Conservation (phyloP, 2,329 filamentous ascomycete genomes). For the Amesomyces nigricolor region DNA sequence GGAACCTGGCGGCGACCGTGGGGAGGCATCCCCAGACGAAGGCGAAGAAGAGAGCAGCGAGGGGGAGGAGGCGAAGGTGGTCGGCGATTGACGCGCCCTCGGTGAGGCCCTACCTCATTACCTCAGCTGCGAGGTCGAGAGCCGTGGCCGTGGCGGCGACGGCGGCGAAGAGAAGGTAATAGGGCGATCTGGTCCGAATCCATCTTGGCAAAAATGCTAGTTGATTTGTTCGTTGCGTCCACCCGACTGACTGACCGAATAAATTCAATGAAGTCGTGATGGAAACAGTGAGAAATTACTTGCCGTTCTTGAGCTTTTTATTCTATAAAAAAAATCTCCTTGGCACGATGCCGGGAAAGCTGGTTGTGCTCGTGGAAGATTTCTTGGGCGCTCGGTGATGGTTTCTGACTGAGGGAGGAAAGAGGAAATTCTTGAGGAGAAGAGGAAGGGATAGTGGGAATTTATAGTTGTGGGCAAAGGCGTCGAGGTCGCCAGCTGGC, state of each 20-base stretch:
- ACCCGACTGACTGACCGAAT: not conserved
- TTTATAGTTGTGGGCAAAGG: slow-evolving; percentile 1
- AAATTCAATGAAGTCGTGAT: not conserved
- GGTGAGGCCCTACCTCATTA: too few relatives aligned
- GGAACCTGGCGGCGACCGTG: slow-evolving; percentile 1
- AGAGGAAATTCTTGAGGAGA: not conserved
- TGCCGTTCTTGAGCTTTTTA: not conserved
- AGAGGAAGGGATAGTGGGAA: not conserved
- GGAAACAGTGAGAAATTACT: not conserved
- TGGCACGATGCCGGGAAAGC: not conserved
- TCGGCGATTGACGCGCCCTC: not conserved
- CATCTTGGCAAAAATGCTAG: not conserved
- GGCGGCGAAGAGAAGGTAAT: not conserved
- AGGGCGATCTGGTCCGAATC: slow-evolving; percentile 1
- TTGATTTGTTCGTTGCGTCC: not conserved
- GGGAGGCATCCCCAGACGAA: not conserved
- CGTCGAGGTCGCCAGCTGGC: not conserved
- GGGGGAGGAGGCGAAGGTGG: not conserved
- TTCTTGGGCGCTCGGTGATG: not conserved
- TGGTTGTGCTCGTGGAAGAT: slow-evolving; percentile 5
- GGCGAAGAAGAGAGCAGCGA: not conserved
- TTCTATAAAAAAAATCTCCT: not conserved
- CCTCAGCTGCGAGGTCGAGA: too few relatives aligned
- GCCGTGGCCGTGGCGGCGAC: not conserved
- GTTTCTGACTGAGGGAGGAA: slow-evolving; percentile 1